phyloP scores from a whole-genome alignment of 257 asterid genomes.

The Gynochthodes officinalis region DNA sequence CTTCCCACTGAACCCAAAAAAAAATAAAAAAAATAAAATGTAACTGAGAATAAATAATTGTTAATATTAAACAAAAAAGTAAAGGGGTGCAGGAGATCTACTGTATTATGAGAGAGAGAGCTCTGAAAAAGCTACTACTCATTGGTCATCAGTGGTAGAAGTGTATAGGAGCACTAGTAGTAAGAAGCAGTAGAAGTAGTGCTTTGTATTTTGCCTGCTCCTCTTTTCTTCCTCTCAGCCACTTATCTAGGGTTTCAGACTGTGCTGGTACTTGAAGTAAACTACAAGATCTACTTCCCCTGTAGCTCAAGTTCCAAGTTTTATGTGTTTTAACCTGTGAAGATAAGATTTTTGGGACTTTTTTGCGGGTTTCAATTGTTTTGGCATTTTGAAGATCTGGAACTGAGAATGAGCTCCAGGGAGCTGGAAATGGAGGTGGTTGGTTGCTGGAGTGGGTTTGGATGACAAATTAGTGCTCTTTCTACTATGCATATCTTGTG shows the following conservation, averaged over 20 bases:
- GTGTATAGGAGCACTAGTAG: constrained; percentile 7
- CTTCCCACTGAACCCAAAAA: constrained; percentile 11
- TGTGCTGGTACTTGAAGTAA: constrained; percentile 14
- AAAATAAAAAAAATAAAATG: constrained; percentile 2
- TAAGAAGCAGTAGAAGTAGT: constrained; percentile 8
- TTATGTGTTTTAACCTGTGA: neutral
- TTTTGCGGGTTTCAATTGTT: constrained; percentile 8
- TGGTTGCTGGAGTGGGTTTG: constrained; percentile 44
- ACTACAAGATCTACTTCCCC: constrained; percentile 59
- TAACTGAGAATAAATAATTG: neutral
- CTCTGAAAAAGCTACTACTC: constrained; percentile 46
- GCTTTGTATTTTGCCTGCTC: constrained; percentile 20
- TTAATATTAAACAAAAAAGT: neutral
- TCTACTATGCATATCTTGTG: constrained; percentile 11
- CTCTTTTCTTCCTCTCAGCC: constrained; percentile 18
- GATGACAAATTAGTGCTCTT: constrained; percentile 37
- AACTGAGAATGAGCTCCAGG: constrained; percentile 16
- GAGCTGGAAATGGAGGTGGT: constrained; percentile 29
- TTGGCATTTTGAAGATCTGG: constrained; percentile 29
- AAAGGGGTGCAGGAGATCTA: constrained; percentile 22
- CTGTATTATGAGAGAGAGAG: constrained; percentile 25
- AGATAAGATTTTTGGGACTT: constrained; percentile 14
- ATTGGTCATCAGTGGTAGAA: constrained; percentile 4
- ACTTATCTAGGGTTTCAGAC: constrained; percentile 35
- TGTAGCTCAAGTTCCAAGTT: constrained; percentile 5